phyloP scores from a whole-genome alignment of 2,329 filamentous ascomycete species.

The Xylaria polymorpha region DNA sequence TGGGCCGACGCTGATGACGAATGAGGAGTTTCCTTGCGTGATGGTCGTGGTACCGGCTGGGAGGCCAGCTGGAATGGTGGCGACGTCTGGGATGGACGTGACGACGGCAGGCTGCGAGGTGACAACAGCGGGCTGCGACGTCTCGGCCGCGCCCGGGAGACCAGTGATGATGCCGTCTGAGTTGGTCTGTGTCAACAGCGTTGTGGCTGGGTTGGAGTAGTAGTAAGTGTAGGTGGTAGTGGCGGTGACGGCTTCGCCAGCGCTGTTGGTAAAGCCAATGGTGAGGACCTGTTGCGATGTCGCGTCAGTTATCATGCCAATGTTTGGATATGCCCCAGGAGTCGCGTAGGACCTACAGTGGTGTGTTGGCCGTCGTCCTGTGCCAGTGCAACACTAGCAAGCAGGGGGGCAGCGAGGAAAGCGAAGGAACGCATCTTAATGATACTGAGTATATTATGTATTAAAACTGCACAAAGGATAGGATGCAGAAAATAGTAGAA shows the following conservation, averaged over 20 bases:
- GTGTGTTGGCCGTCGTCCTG: slow-evolving; percentile 33
- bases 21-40: slow-evolving; percentile 26
- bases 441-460: slow-evolving; percentile 25
- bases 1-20: slow-evolving; percentile 33
- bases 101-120: slow-evolving; percentile 35
- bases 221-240: slow-evolving; percentile 36
- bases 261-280: slow-evolving; percentile 34
- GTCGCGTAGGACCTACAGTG: slow-evolving; percentile 29
- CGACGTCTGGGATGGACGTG: slow-evolving; percentile 35
- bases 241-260: slow-evolving; percentile 27
- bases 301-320: slow-evolving; percentile 24
- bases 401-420: slow-evolving; percentile 30
- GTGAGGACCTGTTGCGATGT: slow-evolving; percentile 27
- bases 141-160: slow-evolving; percentile 22
- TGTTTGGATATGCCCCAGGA: neutral
- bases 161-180: slow-evolving; percentile 39
- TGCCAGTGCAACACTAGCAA: slow-evolving; percentile 32
- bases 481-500: slow-evolving; percentile 9
- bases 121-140: slow-evolving; percentile 22
- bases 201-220: slow-evolving; percentile 38
- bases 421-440: slow-evolving; percentile 38
- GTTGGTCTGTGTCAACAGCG: slow-evolving; percentile 39
- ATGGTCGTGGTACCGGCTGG: slow-evolving; percentile 28
- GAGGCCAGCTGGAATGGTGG: slow-evolving; percentile 56
- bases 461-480: slow-evolving; percentile 17